Percentiles rank a stretch among this genome's conserved stretches.
These are phyloP conservation scores for Priceomyces castillae DNA, from an alignment of 805 yeast genomes.

Conservation along the genomic window DNA sequence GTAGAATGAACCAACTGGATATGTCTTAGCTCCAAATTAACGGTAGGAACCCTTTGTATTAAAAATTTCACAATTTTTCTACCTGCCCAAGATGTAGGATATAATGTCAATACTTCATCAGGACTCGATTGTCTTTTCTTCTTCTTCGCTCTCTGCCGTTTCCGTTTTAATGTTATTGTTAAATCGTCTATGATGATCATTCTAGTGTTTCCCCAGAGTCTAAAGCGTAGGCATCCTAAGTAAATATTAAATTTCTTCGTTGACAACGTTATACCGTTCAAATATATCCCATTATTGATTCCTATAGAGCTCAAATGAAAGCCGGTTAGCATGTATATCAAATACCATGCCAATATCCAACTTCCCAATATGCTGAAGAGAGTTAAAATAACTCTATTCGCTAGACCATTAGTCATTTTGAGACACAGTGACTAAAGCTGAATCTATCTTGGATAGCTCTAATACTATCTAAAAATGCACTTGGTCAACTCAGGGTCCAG, in stretches of 20 bases:
- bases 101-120: constrained; percentile 8
- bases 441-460: too few species aligned
- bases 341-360: constrained; percentile 33
- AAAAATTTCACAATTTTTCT: constrained; percentile 12
- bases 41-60: constrained; percentile 18
- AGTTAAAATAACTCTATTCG: neutral
- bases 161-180: constrained; percentile 9
- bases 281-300: constrained; percentile 38
- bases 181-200: constrained; percentile 30
- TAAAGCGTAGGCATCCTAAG: constrained; percentile 25
- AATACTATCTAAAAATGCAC: too few species aligned
- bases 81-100: constrained; percentile 15
- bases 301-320: constrained; percentile 30
- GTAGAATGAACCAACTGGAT: constrained; percentile 5
- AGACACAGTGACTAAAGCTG: too few species aligned
- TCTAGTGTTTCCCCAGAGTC: constrained; percentile 39
- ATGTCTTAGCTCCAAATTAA: constrained; percentile 20
- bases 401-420: constrained; percentile 1
- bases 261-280: constrained; percentile 26
- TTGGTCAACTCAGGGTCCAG: too few species aligned
- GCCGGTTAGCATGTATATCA: constrained; percentile 30
- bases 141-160: neutral
- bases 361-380: neutral
- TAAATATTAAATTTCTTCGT: constrained; percentile 12
- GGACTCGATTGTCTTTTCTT: neutral